phyloP scores from a whole-genome alignment of 2,329 filamentous ascomycete genomes.

The Coniochaeta hoffmannii region DNA sequence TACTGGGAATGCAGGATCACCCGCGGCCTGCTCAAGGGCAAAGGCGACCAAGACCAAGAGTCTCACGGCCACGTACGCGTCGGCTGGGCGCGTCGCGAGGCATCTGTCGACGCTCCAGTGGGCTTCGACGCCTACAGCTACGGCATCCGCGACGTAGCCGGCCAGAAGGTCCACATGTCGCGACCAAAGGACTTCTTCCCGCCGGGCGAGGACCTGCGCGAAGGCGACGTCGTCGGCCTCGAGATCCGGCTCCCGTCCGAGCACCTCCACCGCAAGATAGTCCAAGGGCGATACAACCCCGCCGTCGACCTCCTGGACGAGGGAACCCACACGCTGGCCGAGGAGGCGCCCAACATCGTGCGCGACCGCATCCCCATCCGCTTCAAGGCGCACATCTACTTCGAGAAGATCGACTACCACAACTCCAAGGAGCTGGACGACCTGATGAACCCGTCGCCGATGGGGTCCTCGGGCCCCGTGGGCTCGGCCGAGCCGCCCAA shows the following conservation, averaged over 20 bases:
- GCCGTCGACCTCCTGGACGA: conserved; percentile 64
- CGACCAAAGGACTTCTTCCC: conserved; percentile 86
- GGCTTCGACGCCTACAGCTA: conserved; percentile 93
- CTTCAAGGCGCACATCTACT: conserved; percentile 89
- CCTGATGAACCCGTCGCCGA: conserved; percentile 61
- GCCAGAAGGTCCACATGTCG: conserved; percentile 90
- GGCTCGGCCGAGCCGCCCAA: conserved; percentile 53
- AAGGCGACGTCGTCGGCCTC: conserved; percentile 90
- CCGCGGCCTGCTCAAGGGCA: conserved; percentile 55
- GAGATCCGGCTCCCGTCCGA: conserved; percentile 88
- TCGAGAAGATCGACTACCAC: conserved; percentile 87
- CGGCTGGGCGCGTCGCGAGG: conserved; percentile 78
- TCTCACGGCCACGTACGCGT: conserved; percentile 65
- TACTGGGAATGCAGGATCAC: conserved; percentile 94
- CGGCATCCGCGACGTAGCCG: conserved; percentile 79
- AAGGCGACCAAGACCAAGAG: conserved; percentile 34
- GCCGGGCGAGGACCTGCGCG: conserved; percentile 67
- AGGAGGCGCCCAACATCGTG: conserved; percentile 71
- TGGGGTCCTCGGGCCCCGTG: conserved; percentile 30
- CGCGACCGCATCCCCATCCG: conserved; percentile 92
- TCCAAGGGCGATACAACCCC: conserved; percentile 81
- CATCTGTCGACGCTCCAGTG: conserved; percentile 73
- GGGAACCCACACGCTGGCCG: conserved; percentile 37
- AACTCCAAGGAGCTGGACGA: conserved; percentile 84
- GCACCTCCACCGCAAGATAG: conserved; percentile 77